Evolutionary conservation across 2,329 filamentous ascomycete genomes (phyloP), one percentile per base, ranked within the genome.

Genomic region (Calonectria leucothoes): DNA sequence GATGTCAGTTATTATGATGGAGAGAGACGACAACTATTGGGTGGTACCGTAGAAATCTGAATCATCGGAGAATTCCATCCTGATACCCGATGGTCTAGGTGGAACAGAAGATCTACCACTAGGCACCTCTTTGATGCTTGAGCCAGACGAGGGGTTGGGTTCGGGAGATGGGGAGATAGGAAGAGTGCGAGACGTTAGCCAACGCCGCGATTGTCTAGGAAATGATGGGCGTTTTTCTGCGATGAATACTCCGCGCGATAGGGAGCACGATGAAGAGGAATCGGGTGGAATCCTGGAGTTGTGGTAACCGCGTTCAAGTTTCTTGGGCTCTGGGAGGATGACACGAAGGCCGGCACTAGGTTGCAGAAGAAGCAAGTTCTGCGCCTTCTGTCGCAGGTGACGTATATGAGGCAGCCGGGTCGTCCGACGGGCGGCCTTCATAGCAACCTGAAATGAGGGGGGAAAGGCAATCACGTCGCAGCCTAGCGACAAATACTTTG

Each of bases 31-130:
- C 7, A 20, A 23, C 25, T 33, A 29, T 20, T 14, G 51, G 27
- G 27, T 27, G 20, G 35, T 83, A 90, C 90, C 90, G 72, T 91
- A 91, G 77, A 91, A 91, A 65, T 90, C 88, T 1, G 89, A 91
- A 68, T 91, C 89, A 17, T 87, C 87, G 14, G 83, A 83, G 17
- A 78, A 39, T 70, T 85, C 84, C 86, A 86, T 87, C 27, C 12
- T 39, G 35, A 39, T 27, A 51, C 15, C 12, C 14, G 31, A 23
- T 7, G n/a, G 25, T 37, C 8, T 15, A 14, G 25, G 17, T 25
- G 20, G 23, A 61, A 49, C 8, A 14, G n/a, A 6, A 17, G 55
- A 39, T 37, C 35, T 61, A 10, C 25, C 51, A 55, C 27, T 11
- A 14, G 27, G 51, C 35, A 27, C 23, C 14, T 61, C 12, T 39